phyloP scores from a whole-genome alignment of 257 asterid genomes.

The Ajuga chamaepitys region DNA sequence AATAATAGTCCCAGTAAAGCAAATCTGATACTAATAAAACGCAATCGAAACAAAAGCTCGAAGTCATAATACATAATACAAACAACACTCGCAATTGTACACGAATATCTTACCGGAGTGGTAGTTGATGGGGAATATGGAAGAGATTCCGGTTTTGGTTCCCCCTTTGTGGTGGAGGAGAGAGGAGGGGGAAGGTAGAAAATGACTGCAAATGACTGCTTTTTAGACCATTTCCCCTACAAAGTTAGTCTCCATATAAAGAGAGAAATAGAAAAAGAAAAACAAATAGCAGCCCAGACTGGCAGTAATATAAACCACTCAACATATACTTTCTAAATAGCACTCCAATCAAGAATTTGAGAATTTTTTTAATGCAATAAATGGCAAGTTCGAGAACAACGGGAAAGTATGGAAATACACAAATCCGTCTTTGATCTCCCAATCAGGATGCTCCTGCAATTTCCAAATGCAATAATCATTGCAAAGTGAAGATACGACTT shows the following conservation, averaged over 20 bases:
- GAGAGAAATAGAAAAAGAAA: no score
- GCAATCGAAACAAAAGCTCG: no score
- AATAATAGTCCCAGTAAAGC: no score
- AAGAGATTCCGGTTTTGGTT: conserved; percentile 22
- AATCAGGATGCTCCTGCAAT: conserved; percentile 85
- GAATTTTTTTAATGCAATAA: not conserved
- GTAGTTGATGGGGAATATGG: conserved; percentile 14
- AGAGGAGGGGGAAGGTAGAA: no score
- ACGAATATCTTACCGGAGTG: conserved; percentile 7
- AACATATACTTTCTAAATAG: not conserved
- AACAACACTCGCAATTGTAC: not conserved
- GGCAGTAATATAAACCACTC: not conserved
- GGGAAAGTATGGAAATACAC: conserved; percentile 44
- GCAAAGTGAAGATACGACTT: not conserved
- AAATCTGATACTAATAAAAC: not conserved
- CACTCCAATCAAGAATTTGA: not conserved
- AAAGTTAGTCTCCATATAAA: no score
- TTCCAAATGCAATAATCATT: not conserved
- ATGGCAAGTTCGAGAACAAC: not conserved
- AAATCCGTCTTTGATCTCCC: conserved; percentile 65
- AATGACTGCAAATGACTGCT: conserved; percentile 24
- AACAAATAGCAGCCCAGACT: no score
- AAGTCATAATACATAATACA: not conserved
- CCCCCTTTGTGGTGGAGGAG: conserved; percentile 30
- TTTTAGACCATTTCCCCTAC: no score